Base-by-base conservation (phyloP, 768 basidiomycete species). In the Mycena galericulata region DNA sequence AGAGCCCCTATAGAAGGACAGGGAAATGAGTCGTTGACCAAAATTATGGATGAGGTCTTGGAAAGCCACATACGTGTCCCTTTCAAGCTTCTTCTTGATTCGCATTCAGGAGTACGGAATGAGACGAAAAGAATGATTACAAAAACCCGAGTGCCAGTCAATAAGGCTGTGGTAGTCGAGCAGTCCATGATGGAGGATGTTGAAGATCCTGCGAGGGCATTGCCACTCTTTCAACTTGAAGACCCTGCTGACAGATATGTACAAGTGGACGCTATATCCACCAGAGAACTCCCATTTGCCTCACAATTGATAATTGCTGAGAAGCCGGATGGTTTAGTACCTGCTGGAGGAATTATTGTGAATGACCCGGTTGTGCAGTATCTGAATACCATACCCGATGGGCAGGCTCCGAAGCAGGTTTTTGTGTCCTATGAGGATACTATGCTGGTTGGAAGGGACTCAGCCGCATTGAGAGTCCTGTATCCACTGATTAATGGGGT, bases 311-410 rank as follows among this genome's bases (percentile, higher is more conserved):
- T 15, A 15, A 20, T 41, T 14, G 40, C 40, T 9, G 40, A 41
- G 18, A 18, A 29, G 15, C 24, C 41, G 5, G 41, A 59, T 30
- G 58, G 58, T 2, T 22, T 59, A 11, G 58, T 59, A 2, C 58
- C 58, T 15, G 27, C 6, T 15, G 58, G 58, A 9, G 29, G 24
- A 24, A 30, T 59, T 41, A 20, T 41, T 2, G 41, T 59, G 9
- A 30, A 4, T 20, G 58, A 59, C 43, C 58, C 58, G 18, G 58
- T 58, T 7, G 4, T 58, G 26, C 56, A 58, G 24, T 58, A 58
- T n/a, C 40, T 43, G n/a, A 58, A 40, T n/a, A 26, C 24, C 18
- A 3, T 58, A 14, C 40, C 40, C 4, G 56, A 3, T 17, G 18
- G 20, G 4, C 8, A 45, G 24, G 34, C 56, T 26, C 56, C 41